Base-by-base conservation (phyloP, 768 basidiomycete genomes). In the Suillus tomentosus region DNA sequence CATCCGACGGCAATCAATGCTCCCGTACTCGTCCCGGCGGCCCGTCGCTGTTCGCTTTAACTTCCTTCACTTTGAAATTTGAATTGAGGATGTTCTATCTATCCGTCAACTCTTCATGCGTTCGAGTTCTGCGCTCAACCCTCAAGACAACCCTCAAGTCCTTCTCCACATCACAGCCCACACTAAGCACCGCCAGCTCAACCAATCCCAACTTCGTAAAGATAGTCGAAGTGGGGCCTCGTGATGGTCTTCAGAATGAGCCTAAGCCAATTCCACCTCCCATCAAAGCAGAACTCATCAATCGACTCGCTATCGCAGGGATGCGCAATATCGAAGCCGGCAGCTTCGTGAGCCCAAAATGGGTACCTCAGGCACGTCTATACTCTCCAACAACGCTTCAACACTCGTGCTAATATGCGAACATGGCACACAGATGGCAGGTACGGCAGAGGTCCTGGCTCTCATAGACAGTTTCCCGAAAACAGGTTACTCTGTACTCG, bases 191-290 rank as follows among this genome's bases (percentile, higher is more conserved):
- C 3, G 10, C 57, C 24, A 58, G 57, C 9, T 27, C 40, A 42
- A 31, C 24, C 1, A 42, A 58, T 17, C 63, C 65, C 15, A 54
- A 53, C 31, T 64, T 45, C 53, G 74, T 75, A 8, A 75, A 70
- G 59, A 90, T 97, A 53, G 90, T 98, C 51, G 95, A 96, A 76
- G 94, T 96, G 4, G 92, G 92, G 1, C 92, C 95, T 1, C 81
- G 95, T 36, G 95, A 98, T 76, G 95, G 95, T 1, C 81, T 98
- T 13, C 95, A 96, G 79, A 96, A 96, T 70, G 92, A 97, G 71
- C 87, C 88, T 67, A 81, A 83, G 0, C 78, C 87, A 6, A 87
- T 96, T 8, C 83, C 90, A 34, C 86, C 88, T 1, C 84, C 85
- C 36, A 78, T 90, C 65, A 96, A 96, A 74, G 85, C 88, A 19